Base-by-base conservation (phyloP, 2,329 filamentous ascomycete genomes). In the Fusarium incarnatum region DNA sequence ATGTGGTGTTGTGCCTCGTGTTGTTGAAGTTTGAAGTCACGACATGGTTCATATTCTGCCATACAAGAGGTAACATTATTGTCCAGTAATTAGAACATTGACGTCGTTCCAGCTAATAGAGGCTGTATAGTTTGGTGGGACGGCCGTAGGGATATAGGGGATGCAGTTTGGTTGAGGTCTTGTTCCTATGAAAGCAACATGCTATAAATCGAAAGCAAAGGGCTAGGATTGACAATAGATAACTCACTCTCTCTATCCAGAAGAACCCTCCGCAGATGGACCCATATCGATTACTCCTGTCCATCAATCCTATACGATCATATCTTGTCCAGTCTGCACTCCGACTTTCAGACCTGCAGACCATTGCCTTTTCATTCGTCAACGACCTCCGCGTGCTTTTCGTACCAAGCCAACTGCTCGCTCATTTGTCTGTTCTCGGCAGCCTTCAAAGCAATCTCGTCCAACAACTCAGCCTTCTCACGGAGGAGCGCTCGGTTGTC, bases 381-480 rank as follows among this genome's bases (percentile, higher is more conserved):
- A 16, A 48, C 56, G 16, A 56, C 6, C 1, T 60, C 53, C 27
- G 48, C 6, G 1, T 65, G 41, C 27, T 48, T 30, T 56, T 77
- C 72, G 32, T 72, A 73, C 48, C 67, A 73, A 8, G 23, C 44
- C 62, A 76, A 46, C 48, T 73, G 60, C 8, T 60, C 56, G 30
- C 25, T 60, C 37, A 68, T 62, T 20, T 55, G 64, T 18, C 64
- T 60, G 46, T 77, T 49, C 44, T 75, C 71, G 10, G 57, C 69
- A 44, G 73, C 45, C 52, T 73, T 62, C 8, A 60, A 58, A n/a
- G 56, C 63, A 60, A 77, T 47, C 56, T 46, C 52, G 15, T 72
- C 59, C 30, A 63, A 25, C 52, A 77, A 32, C 58, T 72, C 69
- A 8, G 63, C 28, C 50, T 57, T 74, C 44, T 78, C 77, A 30